phyloP scores from a whole-genome alignment of 1,139 yeast species.

The Zygosaccharomyces pseudobailii region DNA sequence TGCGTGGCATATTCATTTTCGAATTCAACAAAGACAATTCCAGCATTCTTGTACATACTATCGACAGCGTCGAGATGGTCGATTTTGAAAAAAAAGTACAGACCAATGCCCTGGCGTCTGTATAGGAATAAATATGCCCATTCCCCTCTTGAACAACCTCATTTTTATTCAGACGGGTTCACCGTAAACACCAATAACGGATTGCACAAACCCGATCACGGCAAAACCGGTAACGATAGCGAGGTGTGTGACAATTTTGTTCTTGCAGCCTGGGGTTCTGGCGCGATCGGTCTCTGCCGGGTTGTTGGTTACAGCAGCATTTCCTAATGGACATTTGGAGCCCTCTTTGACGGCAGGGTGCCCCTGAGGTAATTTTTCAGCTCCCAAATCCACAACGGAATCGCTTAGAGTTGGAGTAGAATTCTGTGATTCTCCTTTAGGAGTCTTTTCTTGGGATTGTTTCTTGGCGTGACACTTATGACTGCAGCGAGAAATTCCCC shows the following conservation, averaged over 20 bases:
- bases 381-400: conserved; percentile 30
- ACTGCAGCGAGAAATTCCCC: conserved; percentile 18
- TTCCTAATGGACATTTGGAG: conserved; percentile 17
- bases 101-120: conserved; percentile 16
- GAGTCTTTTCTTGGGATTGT: conserved; percentile 1
- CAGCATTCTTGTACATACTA: conserved; percentile 61
- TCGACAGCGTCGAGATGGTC: conserved; percentile 69
- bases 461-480: conserved; percentile 10
- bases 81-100: conserved; percentile 37
- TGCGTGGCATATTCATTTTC: conserved; percentile 65
- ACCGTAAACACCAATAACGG: conserved; percentile 32
- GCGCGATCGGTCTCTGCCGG: conserved; percentile 9
- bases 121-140: neutral
- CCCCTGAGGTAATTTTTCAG: conserved; percentile 10
- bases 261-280: conserved; percentile 15
- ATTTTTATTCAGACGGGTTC: conserved; percentile 14
- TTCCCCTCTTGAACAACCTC: neutral
- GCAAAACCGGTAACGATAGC: conserved; percentile 18
- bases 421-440: conserved; percentile 1
- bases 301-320: conserved; percentile 8
- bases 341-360: conserved; percentile 11
- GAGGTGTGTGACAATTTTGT: conserved; percentile 17
- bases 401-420: conserved; percentile 20
- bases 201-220: conserved; percentile 26
- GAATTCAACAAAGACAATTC: conserved; percentile 60